phyloP scores from a whole-genome alignment of 2,329 filamentous ascomycete genomes.

The Monilinia aucupariae region DNA sequence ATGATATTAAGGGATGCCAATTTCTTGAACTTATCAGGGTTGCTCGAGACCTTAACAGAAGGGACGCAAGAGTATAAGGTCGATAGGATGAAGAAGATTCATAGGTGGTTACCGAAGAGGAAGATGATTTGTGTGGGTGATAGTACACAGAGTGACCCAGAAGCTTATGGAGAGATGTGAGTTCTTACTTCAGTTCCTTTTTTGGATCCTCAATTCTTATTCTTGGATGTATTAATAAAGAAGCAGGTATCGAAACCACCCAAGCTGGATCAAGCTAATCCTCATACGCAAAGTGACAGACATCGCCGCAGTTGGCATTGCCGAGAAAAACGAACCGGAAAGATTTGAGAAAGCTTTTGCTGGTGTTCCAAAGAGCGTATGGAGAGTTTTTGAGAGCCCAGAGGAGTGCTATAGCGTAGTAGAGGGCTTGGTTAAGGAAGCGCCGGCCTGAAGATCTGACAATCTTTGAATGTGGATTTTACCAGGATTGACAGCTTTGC shows the following conservation, averaged over 20 bases:
- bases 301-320: conserved; percentile 62
- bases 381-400: conserved; percentile 79
- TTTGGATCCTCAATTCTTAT: not conserved
- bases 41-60: conserved; percentile 72
- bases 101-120: conserved; percentile 70
- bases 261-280: conserved; percentile 75
- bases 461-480: not conserved
- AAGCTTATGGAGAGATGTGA: conserved; percentile 79
- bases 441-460: not conserved
- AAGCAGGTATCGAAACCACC: conserved; percentile 55
- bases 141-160: conserved; percentile 85
- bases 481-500: not conserved
- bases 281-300: conserved; percentile 80
- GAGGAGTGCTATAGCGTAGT: conserved; percentile 52
- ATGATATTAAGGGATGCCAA: conserved; percentile 79
- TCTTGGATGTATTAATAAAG: conserved; percentile 10
- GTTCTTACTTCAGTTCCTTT: conserved; percentile 26
- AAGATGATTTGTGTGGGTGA: conserved; percentile 84
- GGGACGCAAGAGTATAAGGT: conserved; percentile 84
- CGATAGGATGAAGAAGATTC: conserved; percentile 70
- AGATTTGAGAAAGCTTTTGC: conserved; percentile 82
- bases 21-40: conserved; percentile 77
- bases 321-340: conserved; percentile 65
- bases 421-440: conserved; percentile 28
- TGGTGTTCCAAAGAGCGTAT: conserved; percentile 61